These are phyloP conservation scores for Colletotrichum navitas DNA, from an alignment of 2,329 filamentous ascomycete genomes.

Conservation along the genomic window DNA sequence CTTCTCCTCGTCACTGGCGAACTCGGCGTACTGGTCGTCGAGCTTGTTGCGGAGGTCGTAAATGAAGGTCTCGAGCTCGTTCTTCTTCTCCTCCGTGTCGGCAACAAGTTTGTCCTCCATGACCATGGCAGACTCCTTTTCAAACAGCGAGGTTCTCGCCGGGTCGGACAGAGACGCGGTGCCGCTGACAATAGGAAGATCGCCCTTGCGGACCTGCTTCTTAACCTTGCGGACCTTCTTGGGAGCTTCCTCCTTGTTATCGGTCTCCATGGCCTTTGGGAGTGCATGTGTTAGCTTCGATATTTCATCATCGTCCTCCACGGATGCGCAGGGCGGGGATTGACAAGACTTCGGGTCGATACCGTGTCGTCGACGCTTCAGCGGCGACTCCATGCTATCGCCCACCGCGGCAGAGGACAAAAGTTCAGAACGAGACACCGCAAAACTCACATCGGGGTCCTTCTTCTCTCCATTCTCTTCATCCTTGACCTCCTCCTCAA, in stretches of 20 bases:
- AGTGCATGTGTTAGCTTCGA: slow-evolving; percentile 46
- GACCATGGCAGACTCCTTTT: slow-evolving; percentile 91
- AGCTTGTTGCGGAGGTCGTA: slow-evolving; percentile 97
- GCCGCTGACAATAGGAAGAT: slow-evolving; percentile 86
- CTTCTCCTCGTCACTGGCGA: slow-evolving; percentile 94
- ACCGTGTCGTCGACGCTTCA: slow-evolving; percentile 30
- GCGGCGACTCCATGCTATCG: slow-evolving; percentile 17
- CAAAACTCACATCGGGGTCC: slow-evolving; percentile 78
- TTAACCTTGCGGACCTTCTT: slow-evolving; percentile 98
- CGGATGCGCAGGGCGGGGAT: not conserved
- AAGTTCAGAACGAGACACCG: slow-evolving; percentile 29
- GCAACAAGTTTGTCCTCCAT: slow-evolving; percentile 99
- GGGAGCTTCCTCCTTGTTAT: slow-evolving; percentile 74
- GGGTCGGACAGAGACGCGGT: slow-evolving; percentile 82
- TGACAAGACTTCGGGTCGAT: not conserved
- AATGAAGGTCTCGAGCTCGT: slow-evolving; percentile 97
- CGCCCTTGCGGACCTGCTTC: slow-evolving; percentile 99
- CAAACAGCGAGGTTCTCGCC: slow-evolving; percentile 75
- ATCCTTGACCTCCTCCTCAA: slow-evolving; percentile 91
- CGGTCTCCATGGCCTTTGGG: slow-evolving; percentile 85
- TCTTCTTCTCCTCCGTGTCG: slow-evolving; percentile 99
- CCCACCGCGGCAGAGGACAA: slow-evolving; percentile 9
- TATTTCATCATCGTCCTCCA: slow-evolving; percentile 18
- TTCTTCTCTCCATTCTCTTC: slow-evolving; percentile 71
- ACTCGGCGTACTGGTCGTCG: slow-evolving; percentile 89